phyloP scores from a whole-genome alignment of 306 rosid species.

The Carpinus fangiana region DNA sequence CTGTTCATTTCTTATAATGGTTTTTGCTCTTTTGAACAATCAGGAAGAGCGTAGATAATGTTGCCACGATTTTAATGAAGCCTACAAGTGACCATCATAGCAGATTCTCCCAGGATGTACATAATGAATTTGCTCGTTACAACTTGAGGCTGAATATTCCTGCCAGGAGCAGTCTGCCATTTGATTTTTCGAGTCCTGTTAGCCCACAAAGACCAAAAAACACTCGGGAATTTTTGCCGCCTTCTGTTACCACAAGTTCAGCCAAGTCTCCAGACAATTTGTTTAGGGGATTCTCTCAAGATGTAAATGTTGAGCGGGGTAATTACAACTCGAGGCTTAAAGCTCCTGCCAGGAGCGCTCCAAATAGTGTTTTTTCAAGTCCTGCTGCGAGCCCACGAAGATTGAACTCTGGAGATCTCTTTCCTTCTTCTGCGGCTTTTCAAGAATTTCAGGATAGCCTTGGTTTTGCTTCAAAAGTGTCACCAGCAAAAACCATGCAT shows the following conservation, averaged over 20 bases:
- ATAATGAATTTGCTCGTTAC: conserved; percentile 9
- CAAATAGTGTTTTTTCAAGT: conserved; percentile 64
- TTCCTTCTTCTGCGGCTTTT: conserved; percentile 29
- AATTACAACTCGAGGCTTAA: conserved; percentile 34
- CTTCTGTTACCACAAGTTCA: conserved; percentile 27
- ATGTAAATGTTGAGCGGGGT: conserved; percentile 28
- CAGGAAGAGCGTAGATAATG: conserved; percentile 53
- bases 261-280: conserved; percentile 37
- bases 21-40: conserved; percentile 9
- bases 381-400: conserved; percentile 82
- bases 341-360: conserved; percentile 69
- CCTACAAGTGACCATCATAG: conserved; percentile 34
- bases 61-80: conserved; percentile 23
- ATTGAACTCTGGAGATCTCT: conserved; percentile 42
- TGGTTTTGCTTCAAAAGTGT: conserved; percentile 25
- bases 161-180: conserved; percentile 10
- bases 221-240: conserved; percentile 18
- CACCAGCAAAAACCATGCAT: conserved; percentile 32
- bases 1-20: conserved; percentile 4
- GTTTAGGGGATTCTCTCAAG: conserved; percentile 36
- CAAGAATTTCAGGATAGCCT: conserved; percentile 43
- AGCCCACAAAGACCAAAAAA: conserved; percentile 26
- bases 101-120: conserved; percentile 32
- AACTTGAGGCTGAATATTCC: conserved; percentile 41
- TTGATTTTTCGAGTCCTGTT: conserved; percentile 27